Base-by-base conservation (phyloP, 305 asterid genomes). In the Striga hermonthica region DNA sequence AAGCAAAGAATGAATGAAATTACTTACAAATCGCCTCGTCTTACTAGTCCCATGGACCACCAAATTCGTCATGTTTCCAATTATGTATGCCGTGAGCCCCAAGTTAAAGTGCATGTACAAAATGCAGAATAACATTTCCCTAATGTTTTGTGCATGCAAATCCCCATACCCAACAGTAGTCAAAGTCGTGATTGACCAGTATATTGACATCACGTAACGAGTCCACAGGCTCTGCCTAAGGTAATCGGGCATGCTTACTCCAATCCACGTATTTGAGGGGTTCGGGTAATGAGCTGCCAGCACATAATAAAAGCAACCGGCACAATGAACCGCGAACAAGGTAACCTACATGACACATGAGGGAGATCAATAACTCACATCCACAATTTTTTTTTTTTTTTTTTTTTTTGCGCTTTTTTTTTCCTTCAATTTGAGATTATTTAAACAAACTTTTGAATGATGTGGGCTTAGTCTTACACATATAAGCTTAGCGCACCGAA, bases 111-210 rank as follows among this genome's bases (percentile, higher is more conserved):
- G 75, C 92, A 83, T 85, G 54, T 78, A 83, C 43, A 79, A 68
- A 31, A 65, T 50, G 62, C 60, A 62, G 54, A 81, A 83, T 45
- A 83, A 36, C 92, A 79, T 83, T 73, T 85, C 92, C 65, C 78
- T 56, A 0, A 76, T 76, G 45, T 78, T 85, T 15, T 55, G 68
- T 1, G 92, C 81, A 56, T 83, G 89, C 68, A 83, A 49, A 52
- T 85, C 92, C 15, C 92, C 92, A 71, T 83, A 85, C 57, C 92
- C 92, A 10, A 78, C 83, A 4, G 87, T 78, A 7, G 92, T 70
- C 41, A 85, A 84, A 48, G 92, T 85, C 9, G 87, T 78, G 68
- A 79, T 79, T 60, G 92, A 81, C 89, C 89, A 83, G 62, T 83
- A 85, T 9, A 81, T 64, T 8, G 89, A 64, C 16, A 80, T 79